A percentile compares a stretch with the other conserved stretches of the same genome.
Conservation (phyloP, 768 basidiomycete species). For the Amylocystis lapponica region DNA sequence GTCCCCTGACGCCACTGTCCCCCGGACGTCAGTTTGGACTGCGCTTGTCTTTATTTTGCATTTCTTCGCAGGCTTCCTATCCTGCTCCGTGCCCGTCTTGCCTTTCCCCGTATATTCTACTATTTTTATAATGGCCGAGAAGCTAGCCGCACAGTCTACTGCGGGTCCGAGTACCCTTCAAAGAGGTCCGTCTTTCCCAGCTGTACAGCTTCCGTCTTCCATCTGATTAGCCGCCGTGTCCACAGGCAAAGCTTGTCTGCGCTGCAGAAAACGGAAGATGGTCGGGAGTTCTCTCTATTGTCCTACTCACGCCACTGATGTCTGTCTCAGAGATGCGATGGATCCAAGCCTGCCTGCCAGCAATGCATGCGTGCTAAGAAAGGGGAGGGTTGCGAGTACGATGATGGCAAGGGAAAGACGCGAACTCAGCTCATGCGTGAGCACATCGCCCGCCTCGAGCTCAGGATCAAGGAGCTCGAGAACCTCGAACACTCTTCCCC, state of each 20-base stretch:
- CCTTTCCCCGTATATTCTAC: slow-evolving; percentile 18
- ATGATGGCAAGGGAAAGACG: slow-evolving; percentile 81
- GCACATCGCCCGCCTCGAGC: slow-evolving; percentile 67
- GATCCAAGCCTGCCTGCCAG: slow-evolving; percentile 68
- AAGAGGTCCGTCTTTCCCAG: slow-evolving; percentile 17
- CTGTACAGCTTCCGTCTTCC: not conserved
- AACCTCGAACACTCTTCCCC: slow-evolving; percentile 67
- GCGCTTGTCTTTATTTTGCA: slow-evolving; percentile 2
- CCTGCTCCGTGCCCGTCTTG: slow-evolving; percentile 20
- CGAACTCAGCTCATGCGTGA: slow-evolving; percentile 75
- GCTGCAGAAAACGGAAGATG: slow-evolving; percentile 52
- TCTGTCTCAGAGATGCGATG: slow-evolving; percentile 62
- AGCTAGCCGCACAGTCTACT: slow-evolving; percentile 15
- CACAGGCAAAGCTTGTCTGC: slow-evolving; percentile 45
- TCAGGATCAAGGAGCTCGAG: slow-evolving; percentile 68
- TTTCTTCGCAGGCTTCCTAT: slow-evolving; percentile 4
- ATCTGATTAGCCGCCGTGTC: slow-evolving; percentile 12
- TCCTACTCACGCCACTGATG: not conserved
- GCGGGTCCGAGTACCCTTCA: slow-evolving; percentile 22
- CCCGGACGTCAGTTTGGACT: slow-evolving; percentile 1
- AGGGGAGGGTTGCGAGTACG: slow-evolving; percentile 68
- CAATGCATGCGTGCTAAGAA: slow-evolving; percentile 79
- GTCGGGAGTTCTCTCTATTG: slow-evolving; percentile 25
- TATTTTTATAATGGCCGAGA: slow-evolving; percentile 29
- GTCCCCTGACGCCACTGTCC: not conserved